Evolutionary conservation across 148 eudicot genomes (phyloP), one percentile per base, ranked within the genome.

Genomic region (Bassia scoparia): DNA sequence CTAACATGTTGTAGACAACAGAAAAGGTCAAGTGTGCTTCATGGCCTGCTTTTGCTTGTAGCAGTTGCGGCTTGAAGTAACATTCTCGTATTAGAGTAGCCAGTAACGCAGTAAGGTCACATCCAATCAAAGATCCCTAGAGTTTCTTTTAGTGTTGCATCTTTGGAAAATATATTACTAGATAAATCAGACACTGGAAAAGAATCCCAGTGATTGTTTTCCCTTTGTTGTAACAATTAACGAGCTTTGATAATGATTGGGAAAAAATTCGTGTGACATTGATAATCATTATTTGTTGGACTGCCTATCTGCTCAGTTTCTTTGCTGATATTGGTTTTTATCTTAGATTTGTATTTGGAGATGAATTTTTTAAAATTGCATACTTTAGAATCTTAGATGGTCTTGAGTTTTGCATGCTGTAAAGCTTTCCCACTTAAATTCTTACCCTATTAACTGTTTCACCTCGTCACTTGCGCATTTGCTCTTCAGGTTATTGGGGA

Each of bases 401-500:
- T 34, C 27, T 20, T 43, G 21, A 26, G n/a, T n/a, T n/a, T n/a
- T n/a, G n/a, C 12, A 26, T 54, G 54, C 1, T 29, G 16, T 29
- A 7, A 41, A 2, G 2, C 11, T 35, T 24, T 18, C 21, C 37
- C 56, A 7, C 20, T 10, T 4, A 3, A 10, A 31, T 37, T 27
- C 66, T 29, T 58, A 37, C 50, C n/a, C n/a, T 11, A 5, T 23
- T 38, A 52, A 43, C 24, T 50, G 38, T 54, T 38, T 44, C 67
- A 17, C 34, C 23, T 35, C 3, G 34, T 30, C 27, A 37, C 5
- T 43, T 26, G 0, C n/a, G 43, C 37, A 4, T 31, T 24, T 31
- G 24, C 30, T 70, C 79, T 82, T 54, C 82, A 95, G 99, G 78
- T 85, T 95, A 80, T 61, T 79, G 27, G 99, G 99, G 31, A 89